These are phyloP conservation scores for Fusarium phyllophilum DNA, from an alignment of 2,329 filamentous ascomycete species.

Conservation along the genomic window DNA sequence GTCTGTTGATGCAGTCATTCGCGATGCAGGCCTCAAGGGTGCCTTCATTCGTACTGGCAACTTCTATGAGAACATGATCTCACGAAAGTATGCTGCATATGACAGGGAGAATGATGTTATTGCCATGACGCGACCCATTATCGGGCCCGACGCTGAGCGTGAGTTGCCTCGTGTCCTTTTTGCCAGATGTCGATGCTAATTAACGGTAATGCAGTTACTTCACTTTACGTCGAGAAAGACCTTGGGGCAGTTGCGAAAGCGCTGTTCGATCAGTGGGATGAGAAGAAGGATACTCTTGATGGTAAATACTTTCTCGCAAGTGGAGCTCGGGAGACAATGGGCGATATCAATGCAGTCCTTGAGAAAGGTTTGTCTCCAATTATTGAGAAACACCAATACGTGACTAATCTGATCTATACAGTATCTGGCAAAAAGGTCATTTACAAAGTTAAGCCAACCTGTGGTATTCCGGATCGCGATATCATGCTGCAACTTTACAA, in stretches of 20 bases:
- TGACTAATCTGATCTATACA: neutral
- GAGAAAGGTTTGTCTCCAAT: slow-evolving; percentile 1
- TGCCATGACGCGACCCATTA: slow-evolving; percentile 27
- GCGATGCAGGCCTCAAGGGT: slow-evolving; percentile 20
- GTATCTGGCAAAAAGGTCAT: slow-evolving; percentile 26
- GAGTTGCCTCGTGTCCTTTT: neutral
- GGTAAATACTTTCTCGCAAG: slow-evolving; percentile 24
- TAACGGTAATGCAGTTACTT: slow-evolving; percentile 1
- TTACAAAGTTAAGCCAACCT: slow-evolving; percentile 21
- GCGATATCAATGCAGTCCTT: slow-evolving; percentile 14
- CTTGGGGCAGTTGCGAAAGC: slow-evolving; percentile 16
- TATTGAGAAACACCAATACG: too few relatives aligned
- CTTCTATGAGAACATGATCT: slow-evolving; percentile 29
- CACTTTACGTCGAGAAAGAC: slow-evolving; percentile 27
- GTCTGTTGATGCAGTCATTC: slow-evolving; percentile 24
- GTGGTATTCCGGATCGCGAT: slow-evolving; percentile 23
- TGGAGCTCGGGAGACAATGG: slow-evolving; percentile 25
- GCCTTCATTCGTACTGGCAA: slow-evolving; percentile 23
- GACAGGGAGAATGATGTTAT: slow-evolving; percentile 14
- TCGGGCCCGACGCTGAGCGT: slow-evolving; percentile 25
- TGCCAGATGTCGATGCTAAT: neutral
- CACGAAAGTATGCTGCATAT: slow-evolving; percentile 24
- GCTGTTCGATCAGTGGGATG: slow-evolving; percentile 23
- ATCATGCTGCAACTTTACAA: slow-evolving; percentile 26
- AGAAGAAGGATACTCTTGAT: slow-evolving; percentile 6